Evolutionary conservation across 257 asterid genomes (phyloP), one percentile per base, ranked within the genome.

Genomic region (Capsicum pubescens): DNA sequence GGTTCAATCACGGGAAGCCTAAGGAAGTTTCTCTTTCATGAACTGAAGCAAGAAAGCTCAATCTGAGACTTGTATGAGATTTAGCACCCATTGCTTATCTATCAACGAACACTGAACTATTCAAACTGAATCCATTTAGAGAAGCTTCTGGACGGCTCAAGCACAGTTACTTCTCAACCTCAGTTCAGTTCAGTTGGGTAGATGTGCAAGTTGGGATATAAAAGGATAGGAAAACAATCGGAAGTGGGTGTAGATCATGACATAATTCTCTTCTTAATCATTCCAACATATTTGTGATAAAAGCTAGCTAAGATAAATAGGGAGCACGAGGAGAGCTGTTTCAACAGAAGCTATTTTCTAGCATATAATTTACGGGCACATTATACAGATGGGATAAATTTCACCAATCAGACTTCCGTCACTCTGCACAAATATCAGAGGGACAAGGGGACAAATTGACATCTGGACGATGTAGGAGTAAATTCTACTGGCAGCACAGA

Each of bases 401-500:
- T 54, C 44, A 77, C 50, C 15, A 50, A 77, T 15, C 32, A 35
- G 48, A 77, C 64, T 4, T 54, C 26, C 64, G 60, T 15, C 9
- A 54, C 44, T 54, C 26, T 77, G 64, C 14, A 54, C 26, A 77
- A 54, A 26, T 58, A 54, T 77, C 64, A 76, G 63, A 52, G 26
- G 14, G 64, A 54, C 64, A 64, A 4, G 16, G 15, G 64, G 15
- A 77, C 13, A 77, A 54, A 35, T 55, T 44, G 64, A 77, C 50
- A 54, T 77, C 64, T 77, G 82, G 5, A 54, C 15, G 32, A 54
- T 54, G 82, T 54, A 32, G 9, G 61, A 71, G 58, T 71, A 46
- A 71, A 44, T 26, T 77, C 64, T 54, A 54, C 54, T 0, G 66
- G 82, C 66, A 77, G 66, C 82, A 54, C 26, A 77, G 66, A 77